Percentiles rank a stretch among this genome's conserved stretches.
Conservation (phyloP, 2,329 filamentous ascomycete species). For the Claviceps sorghi region DNA sequence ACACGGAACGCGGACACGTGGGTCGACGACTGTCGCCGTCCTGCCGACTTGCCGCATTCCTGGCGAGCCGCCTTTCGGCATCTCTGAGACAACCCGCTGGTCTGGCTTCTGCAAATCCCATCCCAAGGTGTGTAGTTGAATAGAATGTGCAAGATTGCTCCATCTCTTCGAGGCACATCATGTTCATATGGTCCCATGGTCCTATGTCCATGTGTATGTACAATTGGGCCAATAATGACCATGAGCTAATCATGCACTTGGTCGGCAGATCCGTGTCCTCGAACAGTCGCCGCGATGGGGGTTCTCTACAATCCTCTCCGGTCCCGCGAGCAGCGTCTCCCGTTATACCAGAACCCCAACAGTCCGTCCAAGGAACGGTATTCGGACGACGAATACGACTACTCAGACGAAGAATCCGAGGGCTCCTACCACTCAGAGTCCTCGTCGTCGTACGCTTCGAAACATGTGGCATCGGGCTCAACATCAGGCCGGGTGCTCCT, state of each 20-base stretch:
- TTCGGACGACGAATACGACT: slow-evolving; percentile 35
- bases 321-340: slow-evolving; percentile 32
- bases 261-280: neutral
- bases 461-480: slow-evolving; percentile 30
- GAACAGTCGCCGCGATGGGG: slow-evolving; percentile 27
- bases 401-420: slow-evolving; percentile 31
- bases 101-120: neutral
- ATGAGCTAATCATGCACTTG: neutral
- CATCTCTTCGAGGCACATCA: neutral
- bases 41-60: slow-evolving; percentile 3
- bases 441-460: slow-evolving; percentile 38
- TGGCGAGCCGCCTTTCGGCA: neutral
- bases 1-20: neutral
- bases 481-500: slow-evolving; percentile 29
- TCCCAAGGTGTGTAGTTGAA: neutral
- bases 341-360: slow-evolving; percentile 33
- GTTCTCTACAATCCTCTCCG: slow-evolving; percentile 33
- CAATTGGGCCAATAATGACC: too few relatives aligned
- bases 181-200: too few relatives aligned
- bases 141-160: too few relatives aligned
- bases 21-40: neutral
- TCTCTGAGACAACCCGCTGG: neutral
- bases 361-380: slow-evolving; percentile 33
- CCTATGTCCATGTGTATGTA: neutral
- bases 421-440: slow-evolving; percentile 19